phyloP scores from a whole-genome alignment of 2,329 filamentous ascomycete genomes.

The Penicillium oxalicum region DNA sequence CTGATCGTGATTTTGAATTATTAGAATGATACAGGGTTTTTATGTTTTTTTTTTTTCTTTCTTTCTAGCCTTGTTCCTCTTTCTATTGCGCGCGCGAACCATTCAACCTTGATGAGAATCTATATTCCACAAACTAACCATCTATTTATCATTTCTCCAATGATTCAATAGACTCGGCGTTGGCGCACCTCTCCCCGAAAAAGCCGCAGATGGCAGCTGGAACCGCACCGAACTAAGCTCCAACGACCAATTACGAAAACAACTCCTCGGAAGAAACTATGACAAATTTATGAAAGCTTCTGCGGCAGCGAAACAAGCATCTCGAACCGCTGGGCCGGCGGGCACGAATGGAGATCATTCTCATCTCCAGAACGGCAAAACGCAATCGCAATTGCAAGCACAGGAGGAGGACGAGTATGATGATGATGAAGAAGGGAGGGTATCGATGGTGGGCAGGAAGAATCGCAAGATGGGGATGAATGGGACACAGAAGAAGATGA shows the following conservation, averaged over 20 bases:
- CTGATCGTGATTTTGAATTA: too few relatives aligned
- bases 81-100: too few relatives aligned
- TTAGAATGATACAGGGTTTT: too few relatives aligned
- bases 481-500: conserved; percentile 14
- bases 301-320: conserved; percentile 5
- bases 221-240: conserved; percentile 37
- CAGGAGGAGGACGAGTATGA: conserved; percentile 30
- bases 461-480: conserved; percentile 18
- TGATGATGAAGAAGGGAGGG: conserved; percentile 41
- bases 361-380: too few relatives aligned
- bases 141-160: neutral
- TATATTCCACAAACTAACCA: too few relatives aligned
- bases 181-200: conserved; percentile 42
- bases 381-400: neutral
- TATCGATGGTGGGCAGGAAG: conserved; percentile 33
- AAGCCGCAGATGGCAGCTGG: conserved; percentile 36
- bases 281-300: conserved; percentile 37
- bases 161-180: conserved; percentile 38
- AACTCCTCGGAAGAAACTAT: conserved; percentile 41
- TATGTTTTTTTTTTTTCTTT: too few relatives aligned
- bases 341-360: too few relatives aligned
- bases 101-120: too few relatives aligned
- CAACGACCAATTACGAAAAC: conserved; percentile 42
- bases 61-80: too few relatives aligned
- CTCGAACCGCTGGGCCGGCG: neutral